phyloP scores from a whole-genome alignment of 441 rosid genomes.

The Pelargonium fulgidum region DNA sequence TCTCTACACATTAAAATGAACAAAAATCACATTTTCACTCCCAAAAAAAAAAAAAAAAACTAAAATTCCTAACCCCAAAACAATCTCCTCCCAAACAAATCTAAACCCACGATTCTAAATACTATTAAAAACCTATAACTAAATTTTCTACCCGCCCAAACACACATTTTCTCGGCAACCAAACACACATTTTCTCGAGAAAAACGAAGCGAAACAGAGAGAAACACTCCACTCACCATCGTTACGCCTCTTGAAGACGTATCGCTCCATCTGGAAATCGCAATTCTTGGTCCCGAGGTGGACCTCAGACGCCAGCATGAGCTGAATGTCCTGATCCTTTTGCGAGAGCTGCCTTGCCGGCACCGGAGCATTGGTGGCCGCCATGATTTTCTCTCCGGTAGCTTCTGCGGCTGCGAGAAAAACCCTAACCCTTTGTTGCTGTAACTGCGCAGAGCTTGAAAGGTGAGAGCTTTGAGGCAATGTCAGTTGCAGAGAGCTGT shows the following conservation, averaged over 20 bases:
- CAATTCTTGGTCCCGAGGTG: constrained; percentile 89
- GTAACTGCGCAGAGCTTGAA: background rate
- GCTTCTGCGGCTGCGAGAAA: background rate
- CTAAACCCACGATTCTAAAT: background rate
- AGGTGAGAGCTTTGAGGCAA: background rate
- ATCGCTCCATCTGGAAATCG: constrained; percentile 89
- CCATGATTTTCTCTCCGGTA: constrained; percentile 23
- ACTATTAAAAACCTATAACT: background rate
- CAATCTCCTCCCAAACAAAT: background rate
- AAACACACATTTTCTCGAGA: background rate
- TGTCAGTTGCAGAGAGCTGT: background rate
- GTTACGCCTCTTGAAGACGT: constrained; percentile 83
- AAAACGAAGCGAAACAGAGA: background rate
- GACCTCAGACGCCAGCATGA: constrained; percentile 89
- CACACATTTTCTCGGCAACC: background rate
- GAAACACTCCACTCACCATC: constrained; percentile 46
- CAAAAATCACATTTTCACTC: too few relatives aligned
- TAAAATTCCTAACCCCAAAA: too few relatives aligned
- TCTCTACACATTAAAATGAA: too few relatives aligned
- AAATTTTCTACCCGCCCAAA: background rate
- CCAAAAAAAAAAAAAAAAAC: background rate
- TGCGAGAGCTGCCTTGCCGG: constrained; percentile 43
- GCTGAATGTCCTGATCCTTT: constrained; percentile 68
- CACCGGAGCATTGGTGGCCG: constrained; percentile 32
- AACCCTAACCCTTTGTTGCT: constrained; percentile 2